Evolutionary conservation across 2,329 filamentous ascomycete species (phyloP), one percentile per base, ranked within the genome.

Genomic region (Hypoxylon sp.): DNA sequence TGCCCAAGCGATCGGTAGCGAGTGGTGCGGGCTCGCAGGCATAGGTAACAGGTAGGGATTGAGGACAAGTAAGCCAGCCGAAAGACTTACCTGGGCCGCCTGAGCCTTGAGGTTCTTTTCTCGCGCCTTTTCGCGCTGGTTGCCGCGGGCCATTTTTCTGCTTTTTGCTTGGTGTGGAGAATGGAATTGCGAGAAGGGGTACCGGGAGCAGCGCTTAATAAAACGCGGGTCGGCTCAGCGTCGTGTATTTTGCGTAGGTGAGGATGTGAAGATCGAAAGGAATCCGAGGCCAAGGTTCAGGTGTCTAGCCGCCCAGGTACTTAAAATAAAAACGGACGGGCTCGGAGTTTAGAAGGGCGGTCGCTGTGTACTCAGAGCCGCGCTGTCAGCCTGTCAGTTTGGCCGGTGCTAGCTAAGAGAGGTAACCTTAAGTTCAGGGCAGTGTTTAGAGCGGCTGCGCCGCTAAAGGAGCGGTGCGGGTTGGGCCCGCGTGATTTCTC

Each of bases 121-220:
- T 68, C 95, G 91, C 74, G 92, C 91, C 84, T 95, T 93, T 70
- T 98, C 94, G 76, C 95, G 91, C 85, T 98, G 95, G 80, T 98
- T 98, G 73, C 95, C 95, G 80, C 95, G 93, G 73, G 95, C 90
- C 95, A 98, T 98, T 73, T 70, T 61, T n/a, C n/a, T 44, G 9
- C 40, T 61, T 46, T 52, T n/a, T n/a, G n/a, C n/a, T n/a, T 45
- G 18, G 12, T 42, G 38, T 51, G 56, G 28, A 16, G 18, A 28
- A 28, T 54, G 44, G 14, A 49, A 18, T 38, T 44, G 48, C 61
- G 53, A 54, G 61, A 63, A 67, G 49, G 58, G 58, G 61, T 65
- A 66, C 57, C 50, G 61, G 50, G 45, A 54, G 44, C 52, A 58
- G 70, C 71, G 72, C 72, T 74, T 74, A 67, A 68, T 73, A 68